Base-by-base conservation (phyloP, 2,329 filamentous ascomycete species). In the Aspergillus floridensis region DNA sequence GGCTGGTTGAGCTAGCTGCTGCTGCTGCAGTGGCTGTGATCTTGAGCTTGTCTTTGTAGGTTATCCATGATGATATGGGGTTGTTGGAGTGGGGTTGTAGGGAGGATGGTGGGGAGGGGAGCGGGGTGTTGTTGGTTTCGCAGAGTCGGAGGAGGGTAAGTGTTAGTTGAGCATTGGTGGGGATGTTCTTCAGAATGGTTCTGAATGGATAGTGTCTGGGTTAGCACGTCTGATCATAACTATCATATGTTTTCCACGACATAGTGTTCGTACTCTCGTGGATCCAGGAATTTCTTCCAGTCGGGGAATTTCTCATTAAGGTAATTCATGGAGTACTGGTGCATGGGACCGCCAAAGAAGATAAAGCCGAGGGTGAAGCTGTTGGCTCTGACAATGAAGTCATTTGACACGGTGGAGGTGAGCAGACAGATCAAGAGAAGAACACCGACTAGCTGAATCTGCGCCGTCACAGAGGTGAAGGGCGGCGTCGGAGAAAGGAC, bases 111-210 rank as follows among this genome's bases (percentile, higher is more conserved):
- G 83, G 82, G 16, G 85, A 87, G 0, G 91, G 91, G 0, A 96
- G 75, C 0, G 92, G 92, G 0, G 90, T 88, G 64, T 90, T 90
- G 75, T 93, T 93, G 19, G 86, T 86, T 74, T 96, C 92, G 47
- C 91, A 91, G 31, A 93, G 86, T 8, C 92, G 88, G 8, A 96
- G 85, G 1, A 96, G 81, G 0, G 92, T 95, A 32, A 96, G 80
- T 0, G 91, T 88, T 19, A 96, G 84, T 70, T 96, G 92, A 2
- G 91, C 91, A 68, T 96, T 95, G 1, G 91, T 96, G 0, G 92
- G 92, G 0, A 95, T 88, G 2, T 91, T 90, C 70, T 89, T 90
- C 56, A 96, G 84, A 1, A 95, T 74, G 0, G 89, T 92, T 61
- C 79, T 81, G 6, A 16, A n/a, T 44, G 38, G 6, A 5, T 16